Evolutionary conservation across 2,329 filamentous ascomycete genomes (phyloP), one percentile per base, ranked within the genome.

Genomic region (Fusarium oxysporum): DNA sequence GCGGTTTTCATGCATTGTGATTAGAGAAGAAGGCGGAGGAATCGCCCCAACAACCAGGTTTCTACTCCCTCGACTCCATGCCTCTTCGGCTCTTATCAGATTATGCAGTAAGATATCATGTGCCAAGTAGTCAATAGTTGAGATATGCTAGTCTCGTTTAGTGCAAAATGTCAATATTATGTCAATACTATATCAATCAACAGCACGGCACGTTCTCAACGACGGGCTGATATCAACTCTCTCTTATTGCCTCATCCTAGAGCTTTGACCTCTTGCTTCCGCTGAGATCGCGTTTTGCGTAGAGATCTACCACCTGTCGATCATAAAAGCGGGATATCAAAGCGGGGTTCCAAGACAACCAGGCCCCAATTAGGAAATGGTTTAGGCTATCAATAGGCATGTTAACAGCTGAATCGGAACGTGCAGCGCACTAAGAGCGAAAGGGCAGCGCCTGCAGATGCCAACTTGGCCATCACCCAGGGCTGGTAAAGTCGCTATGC

Each of bases 281-380:
- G 47, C 47, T 33, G 4, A 33, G 16, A 33, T 51, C n/a, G 16
- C 16, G 3, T 8, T 33, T 35, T 33, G 13, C 30, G 47, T 8
- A 51, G 30, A 33, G 47, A 51, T 51, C 47, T 19, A 8, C n/a
- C 11, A 25, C 23, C 23, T 19, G 17, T 4, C 16, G n/a, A 19
- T 33, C n/a, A 33, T 11, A 33, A 19, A 23, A 23, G 30, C 0
- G 8, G 47, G 11, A 37, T 35, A 25, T 35, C 23, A 12, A 12
- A 21, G 48, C 32, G 32, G 48, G 32, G 32, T 37, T 37, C 23
- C 9, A 53, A 16, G 32, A 37, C 48, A 53, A 5, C 6, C 3
- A 0, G 0, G 2, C 21, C 48, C 10, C 5, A 16, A 51, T 3
- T 25, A 7, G 32, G 32, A 37, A 53, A 37, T 53, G 0, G 13